Conservation (phyloP, 2,329 filamentous ascomycete genomes). For the Calonectria leucothoes region DNA sequence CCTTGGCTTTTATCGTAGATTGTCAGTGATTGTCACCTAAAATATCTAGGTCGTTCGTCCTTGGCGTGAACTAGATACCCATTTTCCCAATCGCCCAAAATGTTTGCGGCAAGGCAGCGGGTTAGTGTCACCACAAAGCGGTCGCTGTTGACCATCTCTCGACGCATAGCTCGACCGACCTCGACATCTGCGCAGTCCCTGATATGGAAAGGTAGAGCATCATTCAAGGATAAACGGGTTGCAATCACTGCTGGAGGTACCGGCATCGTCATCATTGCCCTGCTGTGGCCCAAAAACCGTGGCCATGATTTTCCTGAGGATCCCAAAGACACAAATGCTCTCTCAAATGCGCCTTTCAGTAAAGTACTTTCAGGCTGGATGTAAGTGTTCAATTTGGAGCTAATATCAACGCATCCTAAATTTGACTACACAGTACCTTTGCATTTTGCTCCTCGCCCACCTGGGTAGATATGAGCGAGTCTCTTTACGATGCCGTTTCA, state of each 20-base stretch:
- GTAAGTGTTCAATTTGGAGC: neutral
- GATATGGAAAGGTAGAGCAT: neutral
- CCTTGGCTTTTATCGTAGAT: neutral
- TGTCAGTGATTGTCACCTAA: neutral
- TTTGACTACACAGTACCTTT: constrained; percentile 19
- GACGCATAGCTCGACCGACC: neutral
- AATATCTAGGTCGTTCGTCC: neutral
- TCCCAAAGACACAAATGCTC: neutral
- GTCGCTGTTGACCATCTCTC: neutral
- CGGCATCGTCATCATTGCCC: neutral
- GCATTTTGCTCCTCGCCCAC: constrained; percentile 36
- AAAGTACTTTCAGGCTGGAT: neutral
- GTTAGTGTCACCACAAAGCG: neutral
- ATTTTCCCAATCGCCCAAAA: neutral
- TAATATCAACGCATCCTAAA: neutral
- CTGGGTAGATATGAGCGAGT: constrained; percentile 34
- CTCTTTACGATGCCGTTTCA: constrained; percentile 26
- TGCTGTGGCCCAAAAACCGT: neutral
- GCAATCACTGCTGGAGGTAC: neutral
- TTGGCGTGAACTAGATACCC: neutral
- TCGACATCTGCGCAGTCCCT: neutral
- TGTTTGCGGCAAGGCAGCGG: neutral
- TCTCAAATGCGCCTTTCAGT: neutral
- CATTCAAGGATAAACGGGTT: neutral
- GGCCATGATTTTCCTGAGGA: neutral